phyloP scores from a whole-genome alignment of 306 rosid genomes.

The Castanea mollissima region DNA sequence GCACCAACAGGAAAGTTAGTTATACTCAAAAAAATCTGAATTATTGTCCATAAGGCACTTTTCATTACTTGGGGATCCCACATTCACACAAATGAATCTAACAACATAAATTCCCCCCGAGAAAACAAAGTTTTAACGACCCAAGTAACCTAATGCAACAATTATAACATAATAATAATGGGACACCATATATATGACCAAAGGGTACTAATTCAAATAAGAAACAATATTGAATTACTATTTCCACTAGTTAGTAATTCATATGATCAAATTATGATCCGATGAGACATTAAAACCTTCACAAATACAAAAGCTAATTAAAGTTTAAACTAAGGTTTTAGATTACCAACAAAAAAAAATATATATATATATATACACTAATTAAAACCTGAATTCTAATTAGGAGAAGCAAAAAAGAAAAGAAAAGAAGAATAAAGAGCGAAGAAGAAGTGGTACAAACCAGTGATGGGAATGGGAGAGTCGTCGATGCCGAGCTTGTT shows the following conservation, averaged over 20 bases:
- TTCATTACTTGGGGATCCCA: neutral
- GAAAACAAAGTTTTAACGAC: no score
- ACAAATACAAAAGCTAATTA: no score
- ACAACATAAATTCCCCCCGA: no score
- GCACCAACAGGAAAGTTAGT: neutral
- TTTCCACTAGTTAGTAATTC: no score
- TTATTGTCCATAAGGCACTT: neutral
- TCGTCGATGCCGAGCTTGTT: constrained; percentile 96
- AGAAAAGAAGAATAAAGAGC: neutral
- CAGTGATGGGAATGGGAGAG: constrained; percentile 74
- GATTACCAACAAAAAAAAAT: neutral
- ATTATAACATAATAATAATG: no score
- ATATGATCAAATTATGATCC: no score
- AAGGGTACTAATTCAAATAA: no score
- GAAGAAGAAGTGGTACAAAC: constrained; percentile 29
- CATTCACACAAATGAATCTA: neutral
- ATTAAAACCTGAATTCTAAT: neutral
- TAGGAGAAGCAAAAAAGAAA: neutral
- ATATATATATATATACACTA: no score
- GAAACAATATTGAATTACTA: no score
- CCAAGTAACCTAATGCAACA: neutral
- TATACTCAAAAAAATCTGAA: neutral
- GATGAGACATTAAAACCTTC: no score
- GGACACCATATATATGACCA: no score
- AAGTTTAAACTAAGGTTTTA: neutral